phyloP scores from a whole-genome alignment of 805 yeast species.

The Cyberlindnera americana region DNA sequence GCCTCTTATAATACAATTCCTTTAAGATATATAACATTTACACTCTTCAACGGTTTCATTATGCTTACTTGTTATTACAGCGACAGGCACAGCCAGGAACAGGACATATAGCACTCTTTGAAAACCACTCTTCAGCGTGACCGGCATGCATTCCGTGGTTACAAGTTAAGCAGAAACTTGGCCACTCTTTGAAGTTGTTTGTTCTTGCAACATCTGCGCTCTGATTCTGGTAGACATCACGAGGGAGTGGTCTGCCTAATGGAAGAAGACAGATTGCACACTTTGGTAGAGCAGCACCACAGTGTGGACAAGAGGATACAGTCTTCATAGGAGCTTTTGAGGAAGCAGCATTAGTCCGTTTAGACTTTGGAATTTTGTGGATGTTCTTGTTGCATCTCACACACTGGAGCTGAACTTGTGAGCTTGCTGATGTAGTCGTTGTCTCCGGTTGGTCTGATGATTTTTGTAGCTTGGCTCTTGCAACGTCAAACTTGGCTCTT shows the following conservation, averaged over 20 bases:
- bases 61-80: constrained; percentile 60
- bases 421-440: constrained; percentile 45
- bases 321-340: constrained; percentile 4
- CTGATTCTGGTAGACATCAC: constrained; percentile 15
- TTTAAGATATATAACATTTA: no score
- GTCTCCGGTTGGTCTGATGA: constrained; percentile 40
- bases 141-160: constrained; percentile 94
- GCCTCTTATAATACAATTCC: no score
- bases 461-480: constrained; percentile 60
- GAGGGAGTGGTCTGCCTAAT: constrained; percentile 63
- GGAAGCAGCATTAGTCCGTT: constrained; percentile 8
- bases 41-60: no score
- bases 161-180: constrained; percentile 86
- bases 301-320: constrained; percentile 61
- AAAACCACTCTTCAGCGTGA: constrained; percentile 96
- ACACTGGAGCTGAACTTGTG: constrained; percentile 82
- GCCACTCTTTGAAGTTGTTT: constrained; percentile 66
- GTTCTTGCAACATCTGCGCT: constrained; percentile 18
- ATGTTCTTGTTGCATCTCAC: constrained; percentile 75
- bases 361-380: constrained; percentile 32
- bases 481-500: constrained; percentile 83
- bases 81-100: constrained; percentile 89
- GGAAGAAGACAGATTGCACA: constrained; percentile 87
- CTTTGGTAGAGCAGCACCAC: constrained; percentile 83
- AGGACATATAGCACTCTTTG: constrained; percentile 83